A percentile compares a stretch with the other conserved stretches of the same genome.
These are phyloP conservation scores for Kurtzmaniella quercitrusa DNA, from an alignment of 1,139 yeast species.

Conservation along the genomic window DNA sequence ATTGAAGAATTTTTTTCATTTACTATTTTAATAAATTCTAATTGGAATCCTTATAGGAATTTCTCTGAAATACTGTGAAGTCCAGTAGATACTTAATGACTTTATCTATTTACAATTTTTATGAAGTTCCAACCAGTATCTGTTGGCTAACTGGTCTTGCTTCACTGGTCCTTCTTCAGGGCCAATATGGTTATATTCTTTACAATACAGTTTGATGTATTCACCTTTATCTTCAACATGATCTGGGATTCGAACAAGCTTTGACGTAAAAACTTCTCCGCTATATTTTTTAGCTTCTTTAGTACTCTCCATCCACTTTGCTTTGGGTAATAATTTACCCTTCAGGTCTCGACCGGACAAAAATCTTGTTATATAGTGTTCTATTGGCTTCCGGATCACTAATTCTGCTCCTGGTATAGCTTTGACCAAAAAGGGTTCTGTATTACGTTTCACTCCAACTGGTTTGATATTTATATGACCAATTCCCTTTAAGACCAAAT, in stretches of 20 bases:
- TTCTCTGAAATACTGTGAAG: too few species aligned
- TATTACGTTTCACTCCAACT: slow-evolving; percentile 43
- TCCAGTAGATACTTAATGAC: too few species aligned
- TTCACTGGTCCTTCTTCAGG: slow-evolving; percentile 3
- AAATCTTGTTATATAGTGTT: slow-evolving; percentile 27
- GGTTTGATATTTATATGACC: slow-evolving; percentile 66
- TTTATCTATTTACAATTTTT: background rate
- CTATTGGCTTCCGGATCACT: slow-evolving; percentile 34
- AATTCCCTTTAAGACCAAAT: slow-evolving; percentile 62
- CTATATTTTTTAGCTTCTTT: slow-evolving; percentile 22
- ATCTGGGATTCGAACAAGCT: slow-evolving; percentile 18
- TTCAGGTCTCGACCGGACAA: slow-evolving; percentile 35
- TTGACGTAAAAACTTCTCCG: slow-evolving; percentile 21
- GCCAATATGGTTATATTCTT: slow-evolving; percentile 6
- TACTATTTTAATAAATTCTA: too few species aligned
- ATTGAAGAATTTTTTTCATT: too few species aligned
- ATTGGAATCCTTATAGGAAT: too few species aligned
- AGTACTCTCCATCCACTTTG: slow-evolving; percentile 25
- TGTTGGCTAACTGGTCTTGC: slow-evolving; percentile 9
- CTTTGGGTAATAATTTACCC: slow-evolving; percentile 33
- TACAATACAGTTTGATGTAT: slow-evolving; percentile 7
- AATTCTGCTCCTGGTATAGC: slow-evolving; percentile 29
- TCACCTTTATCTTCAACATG: slow-evolving; percentile 8
- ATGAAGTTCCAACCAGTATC: slow-evolving; percentile 1
- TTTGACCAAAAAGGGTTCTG: slow-evolving; percentile 25